Conservation (phyloP, 129 eudicot genomes). For the Dittrichia graveolens region DNA sequence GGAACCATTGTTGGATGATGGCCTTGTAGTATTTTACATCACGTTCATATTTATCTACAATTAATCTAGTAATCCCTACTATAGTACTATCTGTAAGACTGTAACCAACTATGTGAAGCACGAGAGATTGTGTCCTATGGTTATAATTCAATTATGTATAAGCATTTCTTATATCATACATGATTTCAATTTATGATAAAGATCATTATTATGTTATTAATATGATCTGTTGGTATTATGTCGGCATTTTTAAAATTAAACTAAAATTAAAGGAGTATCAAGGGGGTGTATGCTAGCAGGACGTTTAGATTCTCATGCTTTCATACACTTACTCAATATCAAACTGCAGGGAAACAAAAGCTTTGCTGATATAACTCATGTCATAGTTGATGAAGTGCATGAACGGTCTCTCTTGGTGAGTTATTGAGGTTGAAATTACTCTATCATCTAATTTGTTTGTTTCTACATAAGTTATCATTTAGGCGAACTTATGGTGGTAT, state of each 20-base stretch:
- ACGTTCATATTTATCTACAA: neutral
- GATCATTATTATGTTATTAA: neutral
- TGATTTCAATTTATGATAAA: constrained; percentile 1
- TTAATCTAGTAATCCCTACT: constrained; percentile 6
- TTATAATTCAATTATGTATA: neutral
- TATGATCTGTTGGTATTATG: constrained; percentile 5
- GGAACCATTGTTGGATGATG: too few species aligned
- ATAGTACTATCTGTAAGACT: too few species aligned
- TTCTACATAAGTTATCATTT: constrained; percentile 13
- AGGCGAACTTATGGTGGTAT: constrained; percentile 16
- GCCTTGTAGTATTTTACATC: too few species aligned
- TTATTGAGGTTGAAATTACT: constrained; percentile 25
- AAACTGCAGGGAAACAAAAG: constrained; percentile 80
- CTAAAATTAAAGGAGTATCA: constrained; percentile 13
- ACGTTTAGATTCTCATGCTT: constrained; percentile 8
- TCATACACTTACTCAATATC: constrained; percentile 7
- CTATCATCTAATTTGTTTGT: constrained; percentile 4
- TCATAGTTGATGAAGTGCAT: constrained; percentile 98
- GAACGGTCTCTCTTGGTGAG: constrained; percentile 98
- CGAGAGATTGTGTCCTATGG: neutral
- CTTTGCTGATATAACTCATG: constrained; percentile 87
- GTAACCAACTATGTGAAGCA: constrained; percentile 4
- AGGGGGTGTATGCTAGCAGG: constrained; percentile 18
- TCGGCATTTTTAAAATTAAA: constrained; percentile 17
- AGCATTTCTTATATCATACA: neutral